phyloP scores from a whole-genome alignment of 2,329 filamentous ascomycete genomes.

The Xylariaceae sp. region DNA sequence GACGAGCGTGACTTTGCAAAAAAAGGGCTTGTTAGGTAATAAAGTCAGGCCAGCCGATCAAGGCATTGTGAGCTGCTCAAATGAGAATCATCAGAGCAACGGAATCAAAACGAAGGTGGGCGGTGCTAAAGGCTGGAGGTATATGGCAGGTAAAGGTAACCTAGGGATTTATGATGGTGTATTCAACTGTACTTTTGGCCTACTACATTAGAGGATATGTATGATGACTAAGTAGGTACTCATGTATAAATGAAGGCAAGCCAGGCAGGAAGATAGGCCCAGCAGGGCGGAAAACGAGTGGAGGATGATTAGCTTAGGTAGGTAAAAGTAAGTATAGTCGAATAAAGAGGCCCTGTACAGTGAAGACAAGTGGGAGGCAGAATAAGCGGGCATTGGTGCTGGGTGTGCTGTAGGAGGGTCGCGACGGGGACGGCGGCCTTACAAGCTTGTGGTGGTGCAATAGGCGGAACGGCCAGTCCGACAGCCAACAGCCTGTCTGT shows the following conservation, averaged over 20 bases:
- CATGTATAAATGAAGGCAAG: constrained; percentile 4
- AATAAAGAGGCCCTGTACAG: constrained; percentile 9
- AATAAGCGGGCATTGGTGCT: constrained; percentile 15
- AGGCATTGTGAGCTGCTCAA: constrained; percentile 29
- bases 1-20: constrained; percentile 44
- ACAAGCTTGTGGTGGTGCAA: constrained; percentile 20
- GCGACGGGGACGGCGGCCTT: constrained; percentile 5
- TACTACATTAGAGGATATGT: constrained; percentile 12
- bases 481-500: constrained; percentile 14
- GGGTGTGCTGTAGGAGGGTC: constrained; percentile 10
- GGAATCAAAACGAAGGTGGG: constrained; percentile 26
- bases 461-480: constrained; percentile 14
- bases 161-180: constrained; percentile 6
- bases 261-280: constrained; percentile 8
- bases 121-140: constrained; percentile 26
- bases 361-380: constrained; percentile 6
- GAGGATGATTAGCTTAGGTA: constrained; percentile 9
- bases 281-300: not conserved
- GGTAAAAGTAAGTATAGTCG: not conserved
- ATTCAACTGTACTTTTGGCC: constrained; percentile 15
- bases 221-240: constrained; percentile 1
- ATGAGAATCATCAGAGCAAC: constrained; percentile 29
- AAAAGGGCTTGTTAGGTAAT: constrained; percentile 41
- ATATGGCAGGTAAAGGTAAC: constrained; percentile 18
- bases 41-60: constrained; percentile 33